Evolutionary conservation across 352 stramenopile species (phyloP), one percentile per base, ranked within the genome.

Genomic region (Phytophthora aleatoria): DNA sequence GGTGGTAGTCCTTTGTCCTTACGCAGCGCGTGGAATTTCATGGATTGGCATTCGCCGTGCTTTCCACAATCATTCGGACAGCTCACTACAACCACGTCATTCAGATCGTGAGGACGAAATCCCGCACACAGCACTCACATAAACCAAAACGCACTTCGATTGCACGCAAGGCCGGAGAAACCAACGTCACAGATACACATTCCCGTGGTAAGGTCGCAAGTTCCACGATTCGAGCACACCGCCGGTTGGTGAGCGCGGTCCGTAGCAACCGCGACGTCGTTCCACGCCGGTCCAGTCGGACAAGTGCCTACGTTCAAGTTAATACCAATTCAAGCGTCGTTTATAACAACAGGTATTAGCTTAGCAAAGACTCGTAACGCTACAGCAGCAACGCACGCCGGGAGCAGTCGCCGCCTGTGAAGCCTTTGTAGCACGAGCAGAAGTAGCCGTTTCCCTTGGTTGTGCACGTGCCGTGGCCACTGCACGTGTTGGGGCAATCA

Each of bases 401-500:
- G 8, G 92, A 98, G 81, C 95, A 98, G 75, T 98, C 95, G n/a
- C 85, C 84, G 20, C 90, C 92, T 7, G 62, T 75, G 72, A 89
- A 98, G 26, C 91, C 89, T 48, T 81, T 80, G 61, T 95, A 97
- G 70, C 91, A 98, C 48, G 73, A 58, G 57, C 82, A 97, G 28
- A 82, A 15, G 69, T 85, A 94, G 57, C 83, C 83, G 48, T 90
- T 91, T 59, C 85, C 83, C 5, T 53, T 57, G 45, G 67, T 73
- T 3, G 67, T 83, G 71, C 85, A 94, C n/a, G 73, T 77, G 31
- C 83, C 85, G 30, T 86, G 74, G 15, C 76, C 74, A 39, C 67
- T 91, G 60, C 83, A 91, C 15, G 42, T 61, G 54, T 89, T 92
- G 35, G 83, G 81, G 31, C 85, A 94, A 69, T 73, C 85, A 43